phyloP scores from a whole-genome alignment of 805 yeast species.

The Lachancea quebecensis region DNA sequence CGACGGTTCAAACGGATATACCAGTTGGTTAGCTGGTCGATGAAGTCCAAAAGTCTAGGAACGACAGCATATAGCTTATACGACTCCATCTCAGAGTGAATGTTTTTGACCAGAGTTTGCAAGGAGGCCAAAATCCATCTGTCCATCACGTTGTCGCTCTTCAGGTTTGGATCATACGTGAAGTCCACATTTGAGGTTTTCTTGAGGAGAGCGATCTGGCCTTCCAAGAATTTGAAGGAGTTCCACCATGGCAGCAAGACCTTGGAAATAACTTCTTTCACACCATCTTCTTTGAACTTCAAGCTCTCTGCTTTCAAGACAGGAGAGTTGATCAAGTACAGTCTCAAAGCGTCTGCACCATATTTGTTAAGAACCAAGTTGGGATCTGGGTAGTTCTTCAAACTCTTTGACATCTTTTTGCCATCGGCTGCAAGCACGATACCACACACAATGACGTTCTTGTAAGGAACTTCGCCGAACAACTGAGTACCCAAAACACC shows the following conservation, averaged over 20 bases:
- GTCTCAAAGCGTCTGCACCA: constrained; percentile 97
- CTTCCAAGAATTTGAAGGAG: constrained; percentile 93
- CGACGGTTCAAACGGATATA: constrained; percentile 96
- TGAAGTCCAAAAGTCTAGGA: constrained; percentile 78
- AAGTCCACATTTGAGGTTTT: constrained; percentile 68
- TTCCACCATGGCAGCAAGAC: constrained; percentile 98
- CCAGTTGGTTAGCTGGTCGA: constrained; percentile 97
- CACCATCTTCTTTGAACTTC: constrained; percentile 98
- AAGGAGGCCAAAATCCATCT: constrained; percentile 95
- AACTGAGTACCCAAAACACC: constrained; percentile 93
- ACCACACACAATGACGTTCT: constrained; percentile 94
- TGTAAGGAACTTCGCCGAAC: constrained; percentile 86
- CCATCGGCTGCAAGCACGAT: constrained; percentile 97
- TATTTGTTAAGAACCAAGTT: constrained; percentile 68
- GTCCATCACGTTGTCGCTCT: constrained; percentile 89
- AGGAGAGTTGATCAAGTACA: constrained; percentile 94
- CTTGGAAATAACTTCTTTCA: constrained; percentile 92
- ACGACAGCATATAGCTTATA: constrained; percentile 95
- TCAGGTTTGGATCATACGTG: constrained; percentile 56
- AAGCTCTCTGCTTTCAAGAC: constrained; percentile 94
- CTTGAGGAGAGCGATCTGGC: constrained; percentile 77
- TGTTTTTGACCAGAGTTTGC: constrained; percentile 80
- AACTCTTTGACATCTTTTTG: constrained; percentile 97
- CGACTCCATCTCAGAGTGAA: constrained; percentile 82
- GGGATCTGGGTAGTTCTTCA: constrained; percentile 98